Evolutionary conservation across 106 monocot genomes (phyloP).

Genomic region (Apostasia shenzhenica): DNA sequence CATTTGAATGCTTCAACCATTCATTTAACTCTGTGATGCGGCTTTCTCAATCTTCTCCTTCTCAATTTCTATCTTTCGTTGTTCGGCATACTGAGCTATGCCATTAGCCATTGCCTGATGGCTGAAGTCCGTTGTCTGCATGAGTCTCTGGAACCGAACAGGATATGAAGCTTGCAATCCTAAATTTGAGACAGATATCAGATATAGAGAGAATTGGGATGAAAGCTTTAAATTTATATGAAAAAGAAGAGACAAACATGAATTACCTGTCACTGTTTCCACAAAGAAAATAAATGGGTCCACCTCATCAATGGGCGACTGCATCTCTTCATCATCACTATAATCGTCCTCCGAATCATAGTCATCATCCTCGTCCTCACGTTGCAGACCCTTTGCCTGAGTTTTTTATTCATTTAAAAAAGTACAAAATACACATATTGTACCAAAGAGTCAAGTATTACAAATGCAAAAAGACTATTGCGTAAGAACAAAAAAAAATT

Average conservation of each 20-base stretch:
- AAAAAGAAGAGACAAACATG: not conserved
- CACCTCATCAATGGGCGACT: slow-evolving; percentile 88
- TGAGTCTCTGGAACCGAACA: slow-evolving; percentile 65
- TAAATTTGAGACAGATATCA: slow-evolving; percentile 7
- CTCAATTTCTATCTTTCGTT: slow-evolving; percentile 63
- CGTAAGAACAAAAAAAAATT: no score
- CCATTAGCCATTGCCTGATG: slow-evolving; percentile 74
- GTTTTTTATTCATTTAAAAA: no score
- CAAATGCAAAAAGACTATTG: no score
- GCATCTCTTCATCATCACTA: slow-evolving; percentile 77
- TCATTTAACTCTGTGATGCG: slow-evolving; percentile 14
- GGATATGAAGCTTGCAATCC: slow-evolving; percentile 73
- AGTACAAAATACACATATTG: no score
- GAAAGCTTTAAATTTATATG: not conserved
- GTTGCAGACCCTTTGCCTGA: slow-evolving; percentile 70
- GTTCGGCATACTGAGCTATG: slow-evolving; percentile 69
- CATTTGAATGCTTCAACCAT: no score
- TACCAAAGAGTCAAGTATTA: no score
- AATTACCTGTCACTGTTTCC: slow-evolving; percentile 70
- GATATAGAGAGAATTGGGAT: no score
- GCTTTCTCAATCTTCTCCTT: slow-evolving; percentile 84
- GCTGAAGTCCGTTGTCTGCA: slow-evolving; percentile 76
- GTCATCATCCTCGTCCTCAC: slow-evolving; percentile 64
- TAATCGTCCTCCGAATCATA: slow-evolving; percentile 68
- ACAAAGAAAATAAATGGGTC: slow-evolving; percentile 91